Evolutionary conservation across 306 rosid species (phyloP), one percentile per base, ranked within the genome.

Genomic region (Quercus agrifolia): DNA sequence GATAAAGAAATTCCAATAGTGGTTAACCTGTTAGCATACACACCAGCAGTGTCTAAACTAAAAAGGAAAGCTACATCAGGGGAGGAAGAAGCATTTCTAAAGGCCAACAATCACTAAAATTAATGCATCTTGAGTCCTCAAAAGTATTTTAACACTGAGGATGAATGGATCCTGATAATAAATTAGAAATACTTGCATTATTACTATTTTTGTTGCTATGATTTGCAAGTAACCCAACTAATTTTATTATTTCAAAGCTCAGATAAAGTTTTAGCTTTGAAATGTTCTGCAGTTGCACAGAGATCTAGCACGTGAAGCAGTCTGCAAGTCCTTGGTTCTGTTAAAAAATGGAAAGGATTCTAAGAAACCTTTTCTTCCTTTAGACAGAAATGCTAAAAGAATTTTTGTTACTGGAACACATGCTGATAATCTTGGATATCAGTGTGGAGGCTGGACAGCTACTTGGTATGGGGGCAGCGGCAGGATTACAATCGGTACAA

Each of bases 391-490:
- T 78, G 92, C 90, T 18, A 91, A 87, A 81, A 90, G 85, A 83
- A 87, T 94, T 80, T 94, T 91, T 78, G 91, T 94, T 28, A 38
- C 90, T 8, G 97, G 98, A 79, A 89, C 89, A 25, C 98, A 94
- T 30, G 94, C 92, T 0, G 93, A 92, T 83, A 78, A 94, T 88
- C 90, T 94, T 63, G 98, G 97, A 67, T 92, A 62, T 83, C 98
- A 92, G 72, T 91, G 98, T 67, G 97, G 98, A 69, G 97, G 98
- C 74, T 91, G 98, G 97, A 94, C 97, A 4, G 80, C 73, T 59
- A 82, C 90, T 33, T 90, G 91, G 95, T 41, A 64, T 77, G 98
- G 97, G 59, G 6, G 70, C 17, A 80, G 89, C 27, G 97, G 98
- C 68, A 83, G 83, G 79, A 90, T 87, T 35, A 91, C 97, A 10